phyloP scores from a whole-genome alignment of 768 basidiomycete genomes.

The Boletus barrowsii region DNA sequence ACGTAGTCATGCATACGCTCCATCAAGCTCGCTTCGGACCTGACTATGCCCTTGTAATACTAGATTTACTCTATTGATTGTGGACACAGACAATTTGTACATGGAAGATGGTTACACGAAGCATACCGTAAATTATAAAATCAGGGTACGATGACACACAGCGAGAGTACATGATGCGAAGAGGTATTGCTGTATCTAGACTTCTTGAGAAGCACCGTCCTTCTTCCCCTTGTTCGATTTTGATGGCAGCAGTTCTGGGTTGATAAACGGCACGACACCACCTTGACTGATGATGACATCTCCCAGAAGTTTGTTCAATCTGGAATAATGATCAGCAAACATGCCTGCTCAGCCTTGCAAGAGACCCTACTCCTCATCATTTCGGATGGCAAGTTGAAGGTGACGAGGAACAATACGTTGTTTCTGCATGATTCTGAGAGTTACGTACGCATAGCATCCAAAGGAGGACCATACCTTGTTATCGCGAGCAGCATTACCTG shows the following conservation, averaged over 20 bases:
- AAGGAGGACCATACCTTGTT: constrained; percentile 44
- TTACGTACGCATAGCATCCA: not conserved
- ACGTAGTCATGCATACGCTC: not conserved
- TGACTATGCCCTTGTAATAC: not conserved
- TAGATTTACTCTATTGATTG: no score
- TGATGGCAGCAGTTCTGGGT: constrained; percentile 44
- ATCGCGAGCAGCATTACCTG: constrained; percentile 75
- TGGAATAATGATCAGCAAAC: constrained; percentile 15
- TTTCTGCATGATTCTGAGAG: constrained; percentile 37
- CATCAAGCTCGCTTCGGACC: not conserved
- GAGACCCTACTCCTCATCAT: constrained; percentile 64
- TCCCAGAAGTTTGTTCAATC: constrained; percentile 55
- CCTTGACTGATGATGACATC: constrained; percentile 72
- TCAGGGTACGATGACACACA: constrained; percentile 25
- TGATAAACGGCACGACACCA: constrained; percentile 70
- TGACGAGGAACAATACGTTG: constrained; percentile 79
- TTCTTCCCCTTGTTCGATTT: constrained; percentile 48
- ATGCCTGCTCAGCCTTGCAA: not conserved
- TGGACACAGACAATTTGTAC: no score
- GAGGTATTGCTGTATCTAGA: constrained; percentile 29
- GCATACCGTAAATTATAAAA: constrained; percentile 31
- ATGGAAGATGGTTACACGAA: constrained; percentile 18
- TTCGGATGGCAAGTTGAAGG: constrained; percentile 71
- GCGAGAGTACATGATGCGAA: constrained; percentile 6
- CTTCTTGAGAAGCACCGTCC: constrained; percentile 49